A percentile compares a stretch with the other conserved stretches of the same genome.
These are phyloP conservation scores for Euphorbia pulcherrima DNA, from an alignment of 345 rosid species.

Conservation along the genomic window DNA sequence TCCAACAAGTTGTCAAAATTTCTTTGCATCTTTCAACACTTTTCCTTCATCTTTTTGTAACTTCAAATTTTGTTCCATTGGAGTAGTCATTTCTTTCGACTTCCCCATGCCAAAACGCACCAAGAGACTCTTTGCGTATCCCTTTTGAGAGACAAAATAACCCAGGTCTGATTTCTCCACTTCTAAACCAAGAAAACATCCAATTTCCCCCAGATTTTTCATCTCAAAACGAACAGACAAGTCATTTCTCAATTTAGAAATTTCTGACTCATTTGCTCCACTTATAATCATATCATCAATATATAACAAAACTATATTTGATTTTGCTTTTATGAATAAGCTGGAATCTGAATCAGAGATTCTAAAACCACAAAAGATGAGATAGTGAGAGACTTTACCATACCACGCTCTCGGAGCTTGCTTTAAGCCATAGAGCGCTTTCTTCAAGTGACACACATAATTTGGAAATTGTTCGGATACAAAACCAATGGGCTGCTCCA, in stretches of 20 bases:
- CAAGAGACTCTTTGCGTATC: neutral
- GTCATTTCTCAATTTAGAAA: neutral
- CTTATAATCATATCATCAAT: conserved; percentile 16
- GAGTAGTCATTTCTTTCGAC: conserved; percentile 2
- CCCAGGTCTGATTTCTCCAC: neutral
- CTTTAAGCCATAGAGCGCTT: neutral
- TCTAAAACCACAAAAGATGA: conserved; percentile 15
- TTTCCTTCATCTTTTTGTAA: too few species aligned
- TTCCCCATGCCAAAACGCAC: neutral
- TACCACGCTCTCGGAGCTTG: conserved; percentile 8
- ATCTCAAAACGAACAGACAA: conserved; percentile 8
- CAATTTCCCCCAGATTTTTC: conserved; percentile 8
- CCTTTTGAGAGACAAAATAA: neutral
- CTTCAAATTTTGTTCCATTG: too few species aligned
- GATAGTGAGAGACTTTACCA: conserved; percentile 15
- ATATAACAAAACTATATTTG: conserved; percentile 5
- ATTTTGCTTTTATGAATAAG: conserved; percentile 3
- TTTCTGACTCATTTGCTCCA: neutral
- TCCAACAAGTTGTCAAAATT: too few species aligned
- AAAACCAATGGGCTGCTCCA: conserved; percentile 11
- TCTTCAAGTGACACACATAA: conserved; percentile 14
- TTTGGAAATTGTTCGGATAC: neutral
- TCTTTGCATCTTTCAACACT: too few species aligned
- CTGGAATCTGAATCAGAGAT: neutral
- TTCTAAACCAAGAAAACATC: conserved; percentile 14